Evolutionary conservation across 768 basidiomycete species (phyloP), one percentile per base, ranked within the genome.

Genomic region (Grammothele lineata): DNA sequence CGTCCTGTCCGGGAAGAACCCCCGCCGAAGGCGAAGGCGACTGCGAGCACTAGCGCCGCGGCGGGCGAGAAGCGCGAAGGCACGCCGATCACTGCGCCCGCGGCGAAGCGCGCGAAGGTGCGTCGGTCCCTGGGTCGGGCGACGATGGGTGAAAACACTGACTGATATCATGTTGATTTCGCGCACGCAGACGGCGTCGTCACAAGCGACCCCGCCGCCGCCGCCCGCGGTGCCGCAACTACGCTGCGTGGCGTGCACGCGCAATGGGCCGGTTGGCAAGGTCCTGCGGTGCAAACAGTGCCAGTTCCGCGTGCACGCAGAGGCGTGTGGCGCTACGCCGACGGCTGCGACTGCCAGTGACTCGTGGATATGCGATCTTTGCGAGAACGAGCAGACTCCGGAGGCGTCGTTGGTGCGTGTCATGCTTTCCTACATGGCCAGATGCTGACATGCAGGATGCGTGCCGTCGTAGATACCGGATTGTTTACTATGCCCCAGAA

Each of bases 281-380:
- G 85, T 95, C 36, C 71, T 93, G 23, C 82, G 85, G 55, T 96
- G 93, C 62, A 80, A 80, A 50, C 77, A 81, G 55, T 96, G 93
- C 59, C 73, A 80, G 42, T 80, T 93, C 60, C 76, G 81, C 15
- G 78, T 82, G 3, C 93, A 96, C 70, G 80, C 87, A 19, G 83
- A 80, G 37, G 74, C 78, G 43, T 83, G 82, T 56, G 92, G 92
- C 30, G 81, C 82, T 10, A 64, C 78, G 37, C 73, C 80, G 5
- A 82, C 87, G 53, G 77, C 85, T 23, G 69, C 75, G 10, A 67
- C 35, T 8, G 35, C 77, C 15, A 68, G 80, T 19, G 87, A 91
- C 24, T 68, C 76, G 2, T 96, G 93, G 92, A 71, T 78, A 15
- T 96, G 93, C 61, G 92, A 95, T 40, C 65, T 94, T 22, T 96